A percentile compares a stretch with the other conserved stretches of the same genome.
These are phyloP conservation scores for Dictyostelium firmibasis DNA, from an alignment of 78 protist species.

Conservation along the genomic window DNA sequence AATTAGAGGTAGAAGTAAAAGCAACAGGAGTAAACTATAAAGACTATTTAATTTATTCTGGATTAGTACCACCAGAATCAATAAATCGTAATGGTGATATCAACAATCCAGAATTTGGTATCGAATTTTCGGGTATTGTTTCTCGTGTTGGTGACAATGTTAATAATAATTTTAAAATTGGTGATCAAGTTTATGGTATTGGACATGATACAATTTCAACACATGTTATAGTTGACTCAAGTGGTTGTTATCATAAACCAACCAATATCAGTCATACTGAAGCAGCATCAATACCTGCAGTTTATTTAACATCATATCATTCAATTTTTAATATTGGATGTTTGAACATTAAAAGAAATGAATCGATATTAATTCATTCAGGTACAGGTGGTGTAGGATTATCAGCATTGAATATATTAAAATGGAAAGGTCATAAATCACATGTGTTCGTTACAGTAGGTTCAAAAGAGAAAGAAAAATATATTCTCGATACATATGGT, in stretches of 20 bases:
- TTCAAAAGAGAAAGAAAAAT: constrained; percentile 2
- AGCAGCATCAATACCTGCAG: constrained; percentile 7
- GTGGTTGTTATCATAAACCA: not conserved
- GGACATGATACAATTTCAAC: not conserved
- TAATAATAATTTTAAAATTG: not conserved
- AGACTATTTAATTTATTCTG: constrained; percentile 46
- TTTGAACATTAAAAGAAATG: constrained; percentile 12
- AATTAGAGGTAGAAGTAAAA: constrained; percentile 39
- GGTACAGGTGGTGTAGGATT: constrained; percentile 4
- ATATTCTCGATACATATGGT: not conserved
- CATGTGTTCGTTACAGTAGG: constrained; percentile 11
- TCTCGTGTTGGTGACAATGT: not conserved
- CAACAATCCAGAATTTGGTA: not conserved
- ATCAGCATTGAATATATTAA: constrained; percentile 83
- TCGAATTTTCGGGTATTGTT: not conserved
- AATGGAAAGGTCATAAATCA: constrained; percentile 55
- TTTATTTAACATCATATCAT: not conserved
- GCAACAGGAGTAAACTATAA: constrained; percentile 44
- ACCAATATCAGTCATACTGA: not conserved
- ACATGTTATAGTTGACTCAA: not conserved
- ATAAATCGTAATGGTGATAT: not conserved
- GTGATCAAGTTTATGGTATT: constrained; percentile 3
- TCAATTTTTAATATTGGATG: not conserved
- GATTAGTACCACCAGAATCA: not conserved
- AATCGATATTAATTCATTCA: constrained; percentile 23